Conservation (phyloP, 805 yeast genomes). For the Candida khao-thaluensis region DNA sequence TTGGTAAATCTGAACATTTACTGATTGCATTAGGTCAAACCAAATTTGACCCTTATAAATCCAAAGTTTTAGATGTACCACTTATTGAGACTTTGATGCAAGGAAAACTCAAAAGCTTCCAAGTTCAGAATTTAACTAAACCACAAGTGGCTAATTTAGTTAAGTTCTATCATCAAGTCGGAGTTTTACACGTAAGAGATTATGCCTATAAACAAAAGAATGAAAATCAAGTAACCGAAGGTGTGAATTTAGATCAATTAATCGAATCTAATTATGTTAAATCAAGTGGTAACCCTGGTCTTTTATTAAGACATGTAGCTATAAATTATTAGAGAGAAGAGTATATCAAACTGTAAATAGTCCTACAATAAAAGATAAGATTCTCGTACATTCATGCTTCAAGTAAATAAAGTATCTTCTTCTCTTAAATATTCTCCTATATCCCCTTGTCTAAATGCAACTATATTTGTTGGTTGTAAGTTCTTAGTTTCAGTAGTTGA, state of each 20-base stretch:
- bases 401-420: slow-evolving; percentile 92
- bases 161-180: slow-evolving; percentile 31
- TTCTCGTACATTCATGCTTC: slow-evolving; percentile 16
- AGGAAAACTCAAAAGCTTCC: slow-evolving; percentile 30
- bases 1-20: slow-evolving; percentile 51
- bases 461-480: slow-evolving; percentile 90
- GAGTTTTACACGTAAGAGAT: slow-evolving; percentile 33
- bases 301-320: slow-evolving; percentile 31
- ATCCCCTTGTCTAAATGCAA: slow-evolving; percentile 95
- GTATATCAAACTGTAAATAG: slow-evolving; percentile 9
- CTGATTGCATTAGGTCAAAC: slow-evolving; percentile 56
- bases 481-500: slow-evolving; percentile 84
- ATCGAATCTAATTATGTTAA: slow-evolving; percentile 30
- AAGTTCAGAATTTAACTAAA: slow-evolving; percentile 28
- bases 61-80: slow-evolving; percentile 47
- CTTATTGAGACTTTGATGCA: slow-evolving; percentile 49
- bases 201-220: slow-evolving; percentile 26
- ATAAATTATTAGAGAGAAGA: slow-evolving; percentile 19
- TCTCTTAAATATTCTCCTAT: slow-evolving; percentile 97
- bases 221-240: slow-evolving; percentile 4
- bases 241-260: slow-evolving; percentile 19
- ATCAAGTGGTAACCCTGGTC: slow-evolving; percentile 43
- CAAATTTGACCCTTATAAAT: slow-evolving; percentile 55
- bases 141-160: slow-evolving; percentile 31
- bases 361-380: background rate